Conservation (phyloP, 805 yeast genomes). For the Yamadazyma philogaea region DNA sequence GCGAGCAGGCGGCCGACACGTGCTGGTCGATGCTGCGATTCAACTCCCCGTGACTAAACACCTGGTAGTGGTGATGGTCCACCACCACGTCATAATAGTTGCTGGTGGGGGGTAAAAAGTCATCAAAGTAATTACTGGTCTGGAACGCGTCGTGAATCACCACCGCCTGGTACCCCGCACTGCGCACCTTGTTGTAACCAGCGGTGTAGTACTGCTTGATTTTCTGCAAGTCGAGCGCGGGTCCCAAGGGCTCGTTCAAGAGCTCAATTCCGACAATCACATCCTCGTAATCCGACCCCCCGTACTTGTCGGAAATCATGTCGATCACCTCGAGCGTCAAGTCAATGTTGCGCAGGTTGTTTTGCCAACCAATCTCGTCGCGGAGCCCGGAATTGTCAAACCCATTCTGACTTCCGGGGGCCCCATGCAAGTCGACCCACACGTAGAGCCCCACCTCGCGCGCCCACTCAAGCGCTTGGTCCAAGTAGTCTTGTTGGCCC, state of each 20-base stretch:
- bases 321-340: slow-evolving; percentile 56
- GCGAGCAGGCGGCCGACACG: slow-evolving; percentile 36
- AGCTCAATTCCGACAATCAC: slow-evolving; percentile 81
- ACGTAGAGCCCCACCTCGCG: slow-evolving; percentile 58
- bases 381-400: slow-evolving; percentile 91
- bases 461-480: slow-evolving; percentile 77
- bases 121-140: slow-evolving; percentile 59
- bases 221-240: slow-evolving; percentile 55
- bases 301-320: slow-evolving; percentile 60
- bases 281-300: slow-evolving; percentile 56
- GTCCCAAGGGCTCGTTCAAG: slow-evolving; percentile 86
- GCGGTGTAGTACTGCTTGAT: slow-evolving; percentile 57
- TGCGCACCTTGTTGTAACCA: slow-evolving; percentile 66
- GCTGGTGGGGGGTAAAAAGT: slow-evolving; percentile 37
- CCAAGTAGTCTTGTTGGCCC: slow-evolving; percentile 74
- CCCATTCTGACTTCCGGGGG: slow-evolving; percentile 96
- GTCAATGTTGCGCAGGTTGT: slow-evolving; percentile 46
- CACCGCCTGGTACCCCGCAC: slow-evolving; percentile 51
- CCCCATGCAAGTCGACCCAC: slow-evolving; percentile 94
- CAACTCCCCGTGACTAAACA: slow-evolving; percentile 65
- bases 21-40: slow-evolving; percentile 59
- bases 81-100: slow-evolving; percentile 64
- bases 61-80: slow-evolving; percentile 92
- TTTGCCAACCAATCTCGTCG: slow-evolving; percentile 57
- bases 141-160: slow-evolving; percentile 84